Evolutionary conservation across 805 yeast species (phyloP).

Genomic region (Myxozyma geophila): DNA sequence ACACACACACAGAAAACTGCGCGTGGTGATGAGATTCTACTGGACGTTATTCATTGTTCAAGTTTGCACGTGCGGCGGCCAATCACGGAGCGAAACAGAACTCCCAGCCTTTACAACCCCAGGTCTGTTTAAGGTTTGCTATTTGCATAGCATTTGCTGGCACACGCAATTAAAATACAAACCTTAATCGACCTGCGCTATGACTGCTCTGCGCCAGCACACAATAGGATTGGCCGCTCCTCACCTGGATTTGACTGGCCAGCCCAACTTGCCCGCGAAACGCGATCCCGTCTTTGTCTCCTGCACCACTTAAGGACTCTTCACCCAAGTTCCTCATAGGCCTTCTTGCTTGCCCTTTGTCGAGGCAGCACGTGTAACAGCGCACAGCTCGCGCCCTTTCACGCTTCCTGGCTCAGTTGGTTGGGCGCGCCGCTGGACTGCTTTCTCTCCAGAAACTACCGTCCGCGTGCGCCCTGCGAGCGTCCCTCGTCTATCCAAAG

Average conservation of each 20-base stretch:
- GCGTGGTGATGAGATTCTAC: too few relatives aligned
- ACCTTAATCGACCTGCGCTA: background rate
- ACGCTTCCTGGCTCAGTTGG: conserved; percentile 8
- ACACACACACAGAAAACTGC: too few relatives aligned
- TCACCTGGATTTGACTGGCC: background rate
- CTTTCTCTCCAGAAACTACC: background rate
- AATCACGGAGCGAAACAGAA: conserved; percentile 4
- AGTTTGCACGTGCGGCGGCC: conserved; percentile 20
- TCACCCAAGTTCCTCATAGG: background rate
- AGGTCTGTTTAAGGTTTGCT: background rate
- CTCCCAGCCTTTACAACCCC: conserved; percentile 4
- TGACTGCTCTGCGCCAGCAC: background rate
- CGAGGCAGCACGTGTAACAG: background rate
- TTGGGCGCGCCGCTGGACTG: conserved; percentile 28
- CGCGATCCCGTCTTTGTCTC: background rate
- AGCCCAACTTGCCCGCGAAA: background rate
- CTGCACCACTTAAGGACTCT: background rate
- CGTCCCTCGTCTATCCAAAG: background rate
- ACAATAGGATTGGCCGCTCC: conserved; percentile 6
- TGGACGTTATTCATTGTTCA: background rate
- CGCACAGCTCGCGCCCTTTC: conserved; percentile 1
- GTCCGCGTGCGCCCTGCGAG: conserved; percentile 31
- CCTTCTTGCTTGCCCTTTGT: background rate
- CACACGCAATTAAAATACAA: too few relatives aligned
- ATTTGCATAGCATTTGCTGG: background rate